Evolutionary conservation across 495 filamentous ascomycete species (phyloP).

Genomic region (Penicillium waksmanii): DNA sequence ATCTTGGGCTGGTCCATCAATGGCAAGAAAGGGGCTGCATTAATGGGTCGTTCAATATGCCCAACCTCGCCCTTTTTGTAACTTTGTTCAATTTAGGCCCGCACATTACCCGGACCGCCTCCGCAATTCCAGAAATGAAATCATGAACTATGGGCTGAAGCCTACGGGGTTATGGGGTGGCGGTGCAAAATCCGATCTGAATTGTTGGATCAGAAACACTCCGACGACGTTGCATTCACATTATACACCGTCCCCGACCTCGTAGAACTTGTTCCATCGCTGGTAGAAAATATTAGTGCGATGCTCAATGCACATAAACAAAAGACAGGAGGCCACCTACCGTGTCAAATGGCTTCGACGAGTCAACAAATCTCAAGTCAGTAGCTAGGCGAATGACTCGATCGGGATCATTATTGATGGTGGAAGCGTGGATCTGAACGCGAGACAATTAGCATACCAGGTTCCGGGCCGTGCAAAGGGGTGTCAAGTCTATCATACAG

Average conservation of each 20-base stretch:
- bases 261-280: conserved; percentile 14
- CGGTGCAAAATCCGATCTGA: too few relatives aligned
- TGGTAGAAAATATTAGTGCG: not conserved
- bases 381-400: conserved; percentile 52
- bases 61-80: not conserved
- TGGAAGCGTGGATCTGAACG: conserved; percentile 42
- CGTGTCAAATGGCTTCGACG: conserved; percentile 6
- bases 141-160: not conserved
- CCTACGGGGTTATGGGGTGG: not conserved
- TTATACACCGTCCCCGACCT: conserved; percentile 14
- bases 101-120: not conserved
- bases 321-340: not conserved
- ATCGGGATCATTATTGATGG: conserved; percentile 50
- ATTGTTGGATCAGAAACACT: too few relatives aligned
- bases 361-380: conserved; percentile 40
- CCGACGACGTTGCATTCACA: not conserved
- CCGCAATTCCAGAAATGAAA: not conserved
- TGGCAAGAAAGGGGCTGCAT: not conserved
- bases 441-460: not conserved
- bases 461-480: not conserved
- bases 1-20: not conserved
- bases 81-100: not conserved
- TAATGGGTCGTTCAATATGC: not conserved
- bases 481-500: conserved; percentile 15
- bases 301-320: too few relatives aligned